Conservation (phyloP, 768 basidiomycete species). For the Chalciporus sphaerocephalus region DNA sequence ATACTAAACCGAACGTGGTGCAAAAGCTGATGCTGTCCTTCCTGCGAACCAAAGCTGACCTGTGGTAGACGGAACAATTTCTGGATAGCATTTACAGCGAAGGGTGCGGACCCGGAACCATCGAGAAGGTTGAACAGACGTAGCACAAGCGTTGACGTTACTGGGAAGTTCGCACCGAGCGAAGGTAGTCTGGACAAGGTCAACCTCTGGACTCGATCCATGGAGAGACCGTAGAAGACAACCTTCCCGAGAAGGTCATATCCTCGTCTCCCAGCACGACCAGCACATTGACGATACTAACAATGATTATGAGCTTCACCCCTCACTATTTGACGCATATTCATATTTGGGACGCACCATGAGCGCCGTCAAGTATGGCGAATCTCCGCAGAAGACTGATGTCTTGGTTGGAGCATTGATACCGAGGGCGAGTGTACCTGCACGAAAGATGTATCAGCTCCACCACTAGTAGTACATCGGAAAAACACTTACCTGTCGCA, state of each 20-base stretch:
- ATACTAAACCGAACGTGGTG: slow-evolving; percentile 69
- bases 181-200: slow-evolving; percentile 60
- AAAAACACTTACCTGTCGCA: slow-evolving; percentile 58
- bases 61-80: slow-evolving; percentile 55
- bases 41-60: slow-evolving; percentile 52
- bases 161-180: slow-evolving; percentile 59
- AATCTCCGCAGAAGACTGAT: slow-evolving; percentile 59
- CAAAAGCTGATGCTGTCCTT: slow-evolving; percentile 52
- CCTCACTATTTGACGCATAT: not conserved
- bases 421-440: slow-evolving; percentile 66
- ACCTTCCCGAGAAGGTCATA: slow-evolving; percentile 68
- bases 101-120: slow-evolving; percentile 50
- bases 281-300: slow-evolving; percentile 70
- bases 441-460: not conserved
- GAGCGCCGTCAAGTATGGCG: slow-evolving; percentile 55
- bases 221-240: slow-evolving; percentile 64
- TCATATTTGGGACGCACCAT: slow-evolving; percentile 41
- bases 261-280: slow-evolving; percentile 69
- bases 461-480: no score
- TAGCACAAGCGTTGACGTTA: slow-evolving; percentile 61
- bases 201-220: slow-evolving; percentile 60
- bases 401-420: slow-evolving; percentile 74
- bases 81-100: slow-evolving; percentile 46
- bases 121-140: slow-evolving; percentile 62
- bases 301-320: not conserved